Evolutionary conservation across 2,329 filamentous ascomycete species (phyloP), one percentile per base, ranked within the genome.

Genomic region (Penicillium brevicompactum): DNA sequence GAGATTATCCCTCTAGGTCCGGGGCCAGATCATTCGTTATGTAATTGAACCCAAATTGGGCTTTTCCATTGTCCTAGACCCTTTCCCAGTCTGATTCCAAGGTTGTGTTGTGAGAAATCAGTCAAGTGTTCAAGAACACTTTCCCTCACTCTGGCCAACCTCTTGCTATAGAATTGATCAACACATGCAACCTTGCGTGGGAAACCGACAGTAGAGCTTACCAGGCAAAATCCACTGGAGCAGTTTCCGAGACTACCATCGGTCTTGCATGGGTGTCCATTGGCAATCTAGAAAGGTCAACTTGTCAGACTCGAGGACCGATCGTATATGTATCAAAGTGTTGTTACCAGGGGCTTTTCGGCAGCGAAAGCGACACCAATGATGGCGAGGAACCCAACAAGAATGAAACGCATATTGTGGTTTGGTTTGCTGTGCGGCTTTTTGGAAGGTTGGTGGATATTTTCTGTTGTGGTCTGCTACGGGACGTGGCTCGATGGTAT

Each of bases 201-300:
- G 8, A 8, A 37, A 37, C 10, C 7, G 11, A 6, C 5, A 8
- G 2, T n/a, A 16, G 5, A 21, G 14, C 46, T 0, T 32, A 50
- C 51, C 46, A 54, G 14, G 5, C 51, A 54, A 32, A 50, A 54
- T 1, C 41, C 41, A 16, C 51, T 54, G 3, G 41, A 32, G 31
- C 51, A 54, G 31, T 50, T 46, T 21, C 51, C 51, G 4, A 27
- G 21, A 34, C 46, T 54, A n/a, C 51, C 51, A 27, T 54, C 51
- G 5, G 31, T n/a, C 13, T 37, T 54, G 41, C 51, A 54, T 5
- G 40, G 40, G 16, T n/a, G n/a, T 13, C 46, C 41, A n/a, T 7
- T 8, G 2, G 7, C 16, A 41, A 54, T 50, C 51, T 54, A 7
- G 24, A 3, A 32, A 14, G 1, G 7, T 50, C 40, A 45, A 41